These are phyloP conservation scores for Pichia manshurica DNA, from an alignment of 805 yeast genomes.

Conservation along the genomic window DNA sequence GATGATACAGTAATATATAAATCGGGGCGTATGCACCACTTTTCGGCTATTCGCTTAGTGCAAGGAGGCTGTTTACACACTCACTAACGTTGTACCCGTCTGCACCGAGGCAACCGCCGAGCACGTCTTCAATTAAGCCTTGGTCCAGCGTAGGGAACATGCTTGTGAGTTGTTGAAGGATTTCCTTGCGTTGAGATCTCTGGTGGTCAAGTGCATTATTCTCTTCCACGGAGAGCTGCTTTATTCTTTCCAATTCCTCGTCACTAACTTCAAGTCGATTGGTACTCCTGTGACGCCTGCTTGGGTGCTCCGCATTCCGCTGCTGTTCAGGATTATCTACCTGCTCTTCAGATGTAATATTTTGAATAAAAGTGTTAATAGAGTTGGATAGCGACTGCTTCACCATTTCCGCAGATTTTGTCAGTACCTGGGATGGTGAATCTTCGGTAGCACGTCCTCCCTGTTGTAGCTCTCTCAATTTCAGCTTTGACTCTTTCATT, in stretches of 20 bases:
- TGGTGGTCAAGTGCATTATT: conserved; percentile 20
- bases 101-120: neutral
- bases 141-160: conserved; percentile 9
- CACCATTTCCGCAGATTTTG: conserved; percentile 33
- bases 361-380: conserved; percentile 21
- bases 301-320: neutral
- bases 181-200: conserved; percentile 24
- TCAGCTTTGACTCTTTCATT: conserved; percentile 38
- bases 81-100: neutral
- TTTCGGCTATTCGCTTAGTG: neutral
- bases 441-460: conserved; percentile 17
- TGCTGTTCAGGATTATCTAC: neutral
- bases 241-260: conserved; percentile 22
- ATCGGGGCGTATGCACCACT: too few species aligned
- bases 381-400: conserved; percentile 31
- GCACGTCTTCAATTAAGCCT: conserved; percentile 2
- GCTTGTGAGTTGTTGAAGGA: neutral
- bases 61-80: conserved; percentile 1
- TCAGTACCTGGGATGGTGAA: conserved; percentile 32
- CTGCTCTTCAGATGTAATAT: conserved; percentile 7
- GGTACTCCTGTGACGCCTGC: neutral
- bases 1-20: too few species aligned
- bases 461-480: conserved; percentile 17
- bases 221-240: conserved; percentile 29
- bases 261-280: neutral